Conservation (phyloP, 805 yeast genomes). For the Ogataea nakhonphanomensis region DNA sequence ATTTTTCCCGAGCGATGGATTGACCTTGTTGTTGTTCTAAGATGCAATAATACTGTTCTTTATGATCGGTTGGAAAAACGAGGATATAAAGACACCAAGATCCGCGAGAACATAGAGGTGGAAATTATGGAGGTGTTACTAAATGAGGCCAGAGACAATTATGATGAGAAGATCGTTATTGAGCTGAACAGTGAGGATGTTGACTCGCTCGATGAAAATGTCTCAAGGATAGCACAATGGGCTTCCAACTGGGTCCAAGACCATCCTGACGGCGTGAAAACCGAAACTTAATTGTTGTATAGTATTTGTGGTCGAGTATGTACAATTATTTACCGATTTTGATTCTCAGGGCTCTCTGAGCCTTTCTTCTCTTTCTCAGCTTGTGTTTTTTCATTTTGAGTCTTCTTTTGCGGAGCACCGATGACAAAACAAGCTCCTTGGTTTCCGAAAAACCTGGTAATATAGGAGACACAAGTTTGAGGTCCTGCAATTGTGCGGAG, state of each 20-base stretch:
- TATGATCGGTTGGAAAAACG: conserved; percentile 75
- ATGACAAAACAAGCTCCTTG: conserved; percentile 45
- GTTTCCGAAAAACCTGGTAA: conserved; percentile 7
- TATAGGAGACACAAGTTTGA: conserved; percentile 6
- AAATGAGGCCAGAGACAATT: conserved; percentile 83
- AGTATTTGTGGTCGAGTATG: conserved; percentile 5
- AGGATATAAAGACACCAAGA: conserved; percentile 75
- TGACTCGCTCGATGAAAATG: conserved; percentile 80
- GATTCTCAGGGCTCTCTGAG: conserved; percentile 77
- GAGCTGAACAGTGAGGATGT: conserved; percentile 69
- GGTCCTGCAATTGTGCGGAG: conserved; percentile 1
- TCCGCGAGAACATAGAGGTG: conserved; percentile 90
- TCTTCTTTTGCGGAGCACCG: conserved; percentile 80
- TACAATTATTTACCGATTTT: conserved; percentile 47
- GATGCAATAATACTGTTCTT: conserved; percentile 68
- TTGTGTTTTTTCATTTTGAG: conserved; percentile 98
- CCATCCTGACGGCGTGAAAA: conserved; percentile 58
- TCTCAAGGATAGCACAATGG: conserved; percentile 75
- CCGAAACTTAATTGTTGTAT: conserved; percentile 28
- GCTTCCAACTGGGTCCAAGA: conserved; percentile 67
- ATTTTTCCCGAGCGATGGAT: conserved; percentile 89
- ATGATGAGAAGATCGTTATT: conserved; percentile 76
- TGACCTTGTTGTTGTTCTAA: conserved; percentile 85
- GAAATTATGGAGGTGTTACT: conserved; percentile 93
- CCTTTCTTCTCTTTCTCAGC: conserved; percentile 94